Base-by-base conservation (phyloP, 768 basidiomycete genomes). In the Candolleomyces eurysporus region DNA sequence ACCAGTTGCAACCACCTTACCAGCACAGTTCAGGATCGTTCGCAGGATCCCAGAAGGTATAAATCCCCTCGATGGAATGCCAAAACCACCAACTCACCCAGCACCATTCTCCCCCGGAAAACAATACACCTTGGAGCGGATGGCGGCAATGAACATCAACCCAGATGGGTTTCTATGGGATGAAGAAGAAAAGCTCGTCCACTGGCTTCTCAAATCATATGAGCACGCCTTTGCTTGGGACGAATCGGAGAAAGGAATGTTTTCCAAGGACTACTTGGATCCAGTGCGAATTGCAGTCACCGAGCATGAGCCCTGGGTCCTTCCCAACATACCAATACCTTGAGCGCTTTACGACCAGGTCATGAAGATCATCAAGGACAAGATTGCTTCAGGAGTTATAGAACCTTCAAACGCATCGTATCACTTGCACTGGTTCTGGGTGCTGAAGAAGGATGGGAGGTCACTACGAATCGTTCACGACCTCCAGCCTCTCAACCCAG, bases 381-480 rank as follows among this genome's bases (percentile, higher is more conserved):
- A 81, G 60, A 71, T 80, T 11, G 68, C 61, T 0, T 65, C 76
- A 0, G 77, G 81, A 0, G 72, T 79, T 0, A 81, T 79, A 54
- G 74, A 83, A 63, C 73, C 70, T 0, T 77, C 74, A 0, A 71
- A 78, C 32, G 70, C 71, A 0, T 77, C 77, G 0, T 83, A 83
- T 43, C 63, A 74, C 0, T 78, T 75, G 0, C 55, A 71, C 8
- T 80, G 76, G 78, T 82, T 80, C 58, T 76, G 72, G 31, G 72
- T 79, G 0, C 17, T 67, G 3, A 78, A 79, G 67, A 77, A 78
- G 60, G 73, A 78, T 59, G 68, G 76, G 0, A 72, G 73, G 42
- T 67, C 65, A 0, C 62, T 81, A 0, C 62, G 71, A 0, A 39
- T 77, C 0, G 74, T 80, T 0, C 76, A 79, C 57, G 66, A 70